Evolutionary conservation across 805 yeast species (phyloP), one percentile per base, ranked within the genome.

Genomic region (Ogataea minuta): DNA sequence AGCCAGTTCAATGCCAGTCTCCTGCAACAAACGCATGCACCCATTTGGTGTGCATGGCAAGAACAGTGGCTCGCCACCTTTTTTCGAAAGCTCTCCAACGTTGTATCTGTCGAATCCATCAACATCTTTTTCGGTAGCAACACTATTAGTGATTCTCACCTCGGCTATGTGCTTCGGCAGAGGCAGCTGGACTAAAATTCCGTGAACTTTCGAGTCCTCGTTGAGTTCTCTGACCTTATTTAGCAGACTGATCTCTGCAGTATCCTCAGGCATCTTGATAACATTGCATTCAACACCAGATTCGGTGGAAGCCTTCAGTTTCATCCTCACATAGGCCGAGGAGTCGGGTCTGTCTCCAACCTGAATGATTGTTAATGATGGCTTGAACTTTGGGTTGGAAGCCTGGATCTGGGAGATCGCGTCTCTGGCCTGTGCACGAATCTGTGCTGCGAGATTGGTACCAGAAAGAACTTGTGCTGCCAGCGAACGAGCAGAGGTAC

Each of bases 11-110:
- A 82, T 73, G 13, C 77, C 73, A 23, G 84, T 70, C 46, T 74
- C 71, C 48, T 76, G 65, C 43, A 85, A 66, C 47, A 85, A 66
- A 54, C 76, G 75, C 64, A 85, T 74, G 51, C 84, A 78, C 19
- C 95, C 95, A 61, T 82, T 74, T 36, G 95, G 95, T 14, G 95
- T 85, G 60, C 95, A 85, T 27, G 95, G 95, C 54, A 81, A 67
- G 62, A 80, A 85, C 41, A 61, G 60, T 26, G 95, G 93, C 15
- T 68, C 55, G 28, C 91, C 93, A 44, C 79, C 81, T 58, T 74
- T 80, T 57, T 84, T 84, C 49, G 83, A 71, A 49, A 85, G 68
- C 56, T 84, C 90, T 41, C 93, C 93, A 28, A 81, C 79, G 59
- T 85, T 85, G 66, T 62, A 76, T 41, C 86, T 81, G 39, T 85